These are phyloP conservation scores for Penicillium pancosmium DNA, from an alignment of 495 filamentous ascomycete species.

Conservation along the genomic window DNA sequence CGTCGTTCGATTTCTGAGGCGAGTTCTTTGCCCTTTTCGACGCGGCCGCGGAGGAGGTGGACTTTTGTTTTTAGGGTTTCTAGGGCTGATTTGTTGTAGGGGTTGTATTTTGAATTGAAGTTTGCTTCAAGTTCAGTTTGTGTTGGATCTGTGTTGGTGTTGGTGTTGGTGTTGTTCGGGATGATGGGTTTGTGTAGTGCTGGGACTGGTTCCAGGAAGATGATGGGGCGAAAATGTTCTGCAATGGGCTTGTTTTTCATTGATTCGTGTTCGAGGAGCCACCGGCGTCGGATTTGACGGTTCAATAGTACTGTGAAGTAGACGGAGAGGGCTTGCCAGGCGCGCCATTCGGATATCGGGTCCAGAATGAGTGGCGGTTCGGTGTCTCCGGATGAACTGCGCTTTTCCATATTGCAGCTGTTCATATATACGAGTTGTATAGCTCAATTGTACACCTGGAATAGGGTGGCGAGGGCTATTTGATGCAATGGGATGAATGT, in stretches of 20 bases:
- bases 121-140: background rate
- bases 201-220: slow-evolving; percentile 27
- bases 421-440: background rate
- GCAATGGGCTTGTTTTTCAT: slow-evolving; percentile 20
- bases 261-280: slow-evolving; percentile 27
- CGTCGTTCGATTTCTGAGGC: slow-evolving; percentile 30
- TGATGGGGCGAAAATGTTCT: slow-evolving; percentile 23
- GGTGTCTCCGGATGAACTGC: background rate
- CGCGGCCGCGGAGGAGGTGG: slow-evolving; percentile 25
- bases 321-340: slow-evolving; percentile 26
- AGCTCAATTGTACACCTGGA: slow-evolving; percentile 9
- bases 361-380: slow-evolving; percentile 13
- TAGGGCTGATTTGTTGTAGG: slow-evolving; percentile 3
- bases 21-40: slow-evolving; percentile 35
- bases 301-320: slow-evolving; percentile 31
- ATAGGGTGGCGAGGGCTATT: background rate
- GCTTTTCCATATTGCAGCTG: background rate
- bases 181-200: slow-evolving; percentile 17
- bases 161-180: background rate
- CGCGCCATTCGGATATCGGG: slow-evolving; percentile 30
- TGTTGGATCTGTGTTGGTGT: background rate
- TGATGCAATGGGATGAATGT: background rate
- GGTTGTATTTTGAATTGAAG: slow-evolving; percentile 1
- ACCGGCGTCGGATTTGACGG: slow-evolving; percentile 31
- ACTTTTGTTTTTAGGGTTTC: slow-evolving; percentile 11